These are phyloP conservation scores for Sarcocystis neurona DNA, from an alignment of 169 alveolate species.

Conservation along the genomic window DNA sequence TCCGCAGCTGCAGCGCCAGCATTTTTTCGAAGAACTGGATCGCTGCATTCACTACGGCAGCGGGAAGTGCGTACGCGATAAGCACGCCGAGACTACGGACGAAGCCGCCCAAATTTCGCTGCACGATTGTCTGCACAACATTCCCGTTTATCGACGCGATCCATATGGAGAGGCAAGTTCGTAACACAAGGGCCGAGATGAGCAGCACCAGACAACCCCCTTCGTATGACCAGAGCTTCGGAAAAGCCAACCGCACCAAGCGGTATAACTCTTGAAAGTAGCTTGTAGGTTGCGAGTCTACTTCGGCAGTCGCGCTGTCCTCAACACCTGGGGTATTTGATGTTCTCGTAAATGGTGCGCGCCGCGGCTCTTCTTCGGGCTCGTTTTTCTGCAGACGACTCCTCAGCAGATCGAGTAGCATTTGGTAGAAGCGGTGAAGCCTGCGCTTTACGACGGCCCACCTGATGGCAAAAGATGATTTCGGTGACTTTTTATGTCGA, in stretches of 20 bases:
- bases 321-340: too few relatives aligned
- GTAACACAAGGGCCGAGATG: slow-evolving; percentile 73
- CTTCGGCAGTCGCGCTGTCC: too few relatives aligned
- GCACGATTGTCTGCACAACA: slow-evolving; percentile 81
- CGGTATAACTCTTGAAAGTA: slow-evolving; percentile 13
- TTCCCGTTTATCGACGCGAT: slow-evolving; percentile 81
- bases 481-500: too few relatives aligned
- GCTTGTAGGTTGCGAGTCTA: not conserved
- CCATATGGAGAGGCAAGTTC: slow-evolving; percentile 81
- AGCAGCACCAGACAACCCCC: slow-evolving; percentile 67
- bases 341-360: too few relatives aligned
- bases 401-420: too few relatives aligned
- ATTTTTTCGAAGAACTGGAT: slow-evolving; percentile 75
- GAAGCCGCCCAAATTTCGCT: slow-evolving; percentile 70
- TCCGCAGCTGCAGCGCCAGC: slow-evolving; percentile 77
- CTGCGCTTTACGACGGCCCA: too few relatives aligned
- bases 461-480: too few relatives aligned
- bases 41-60: slow-evolving; percentile 80
- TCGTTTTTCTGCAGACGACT: too few relatives aligned
- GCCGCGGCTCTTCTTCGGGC: too few relatives aligned
- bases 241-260: slow-evolving; percentile 72
- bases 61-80: slow-evolving; percentile 80
- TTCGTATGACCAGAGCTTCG: slow-evolving; percentile 70
- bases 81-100: slow-evolving; percentile 69
- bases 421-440: too few relatives aligned